These are phyloP conservation scores for Cordyceps fumosorosea DNA, from an alignment of 2,329 filamentous ascomycete genomes.

Conservation along the genomic window DNA sequence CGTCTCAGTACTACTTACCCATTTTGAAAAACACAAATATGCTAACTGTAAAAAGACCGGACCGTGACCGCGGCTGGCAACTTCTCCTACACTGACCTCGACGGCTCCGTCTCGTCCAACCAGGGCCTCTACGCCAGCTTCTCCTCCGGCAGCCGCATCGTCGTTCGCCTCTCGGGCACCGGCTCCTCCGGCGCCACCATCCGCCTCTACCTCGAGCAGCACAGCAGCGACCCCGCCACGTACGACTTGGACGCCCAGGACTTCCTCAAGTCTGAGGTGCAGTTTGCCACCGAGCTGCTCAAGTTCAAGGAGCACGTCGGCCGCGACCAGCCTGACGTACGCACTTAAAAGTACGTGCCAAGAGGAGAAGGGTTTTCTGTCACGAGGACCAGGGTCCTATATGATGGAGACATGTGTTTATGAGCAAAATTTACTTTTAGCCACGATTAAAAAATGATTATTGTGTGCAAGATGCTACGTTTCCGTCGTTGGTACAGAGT, in stretches of 20 bases:
- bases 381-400: neutral
- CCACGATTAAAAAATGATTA: neutral
- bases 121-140: slow-evolving; percentile 95
- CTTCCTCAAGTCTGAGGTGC: slow-evolving; percentile 85
- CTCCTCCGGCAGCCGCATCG: slow-evolving; percentile 88
- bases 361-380: neutral
- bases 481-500: neutral
- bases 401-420: neutral
- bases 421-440: neutral
- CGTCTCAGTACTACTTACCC: slow-evolving; percentile 17
- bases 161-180: slow-evolving; percentile 90
- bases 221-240: slow-evolving; percentile 72
- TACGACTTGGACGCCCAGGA: slow-evolving; percentile 83
- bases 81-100: slow-evolving; percentile 98
- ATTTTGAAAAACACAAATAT: neutral
- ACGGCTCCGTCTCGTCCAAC: slow-evolving; percentile 90
- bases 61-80: slow-evolving; percentile 87
- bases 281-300: slow-evolving; percentile 75
- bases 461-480: neutral
- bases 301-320: slow-evolving; percentile 93
- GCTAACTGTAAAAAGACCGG: slow-evolving; percentile 44
- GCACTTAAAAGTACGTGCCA: slow-evolving; percentile 57
- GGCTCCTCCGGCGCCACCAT: slow-evolving; percentile 95
- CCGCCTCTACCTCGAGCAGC: slow-evolving; percentile 93
- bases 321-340: slow-evolving; percentile 89